Base-by-base conservation (phyloP, 78 protist genomes). In the Parvularia atlantis region DNA sequence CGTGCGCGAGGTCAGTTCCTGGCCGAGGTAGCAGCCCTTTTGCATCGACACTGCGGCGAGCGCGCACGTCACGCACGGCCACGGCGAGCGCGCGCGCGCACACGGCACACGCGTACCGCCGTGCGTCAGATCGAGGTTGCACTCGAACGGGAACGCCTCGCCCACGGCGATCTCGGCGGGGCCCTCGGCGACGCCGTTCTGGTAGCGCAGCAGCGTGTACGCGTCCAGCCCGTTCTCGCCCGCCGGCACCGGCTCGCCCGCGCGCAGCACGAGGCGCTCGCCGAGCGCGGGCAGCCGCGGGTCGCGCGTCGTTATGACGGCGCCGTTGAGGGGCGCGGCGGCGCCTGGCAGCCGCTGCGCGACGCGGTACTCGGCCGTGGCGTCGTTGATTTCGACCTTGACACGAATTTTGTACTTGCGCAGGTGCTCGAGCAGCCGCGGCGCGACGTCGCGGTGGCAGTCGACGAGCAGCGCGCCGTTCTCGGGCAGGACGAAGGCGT, bases 21-120 rank as follows among this genome's bases (percentile, higher is more conserved):
- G 86, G 13, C 86, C 86, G 4, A 81, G 36, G 69, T 81, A 81
- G 78, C 86, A 81, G 14, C 86, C 86, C 66, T 81, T 81, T 44
- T 1, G 0, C 44, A 76, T 0, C n/a, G 11, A 41, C 35, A 31
- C 20, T 6, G 35, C 19, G 7, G 3, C 1, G 2, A 28, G 16
- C 26, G 16, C 28, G 24, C 28, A 65, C 3, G n/a, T n/a, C n/a
- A 37, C 6, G 5, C 28, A 5, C 4, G 20, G 4, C 11, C 16
- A 4, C 41, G 44, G 44, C 41, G 13, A 36, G 20, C 16, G 11
- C 43, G 4, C 16, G 53, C 5, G 19, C 5, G 41, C 39, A 28
- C 9, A 30, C 41, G 1, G 24, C 64, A 11, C 1, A 22, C 39
- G 39, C 3, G 61, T 0, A 26, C 50, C 31, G 16, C 31, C 77